Percentiles rank a stretch among this genome's conserved stretches.
Conservation (phyloP, 2,329 filamentous ascomycete genomes). For the Diplodia scrobiculata region DNA sequence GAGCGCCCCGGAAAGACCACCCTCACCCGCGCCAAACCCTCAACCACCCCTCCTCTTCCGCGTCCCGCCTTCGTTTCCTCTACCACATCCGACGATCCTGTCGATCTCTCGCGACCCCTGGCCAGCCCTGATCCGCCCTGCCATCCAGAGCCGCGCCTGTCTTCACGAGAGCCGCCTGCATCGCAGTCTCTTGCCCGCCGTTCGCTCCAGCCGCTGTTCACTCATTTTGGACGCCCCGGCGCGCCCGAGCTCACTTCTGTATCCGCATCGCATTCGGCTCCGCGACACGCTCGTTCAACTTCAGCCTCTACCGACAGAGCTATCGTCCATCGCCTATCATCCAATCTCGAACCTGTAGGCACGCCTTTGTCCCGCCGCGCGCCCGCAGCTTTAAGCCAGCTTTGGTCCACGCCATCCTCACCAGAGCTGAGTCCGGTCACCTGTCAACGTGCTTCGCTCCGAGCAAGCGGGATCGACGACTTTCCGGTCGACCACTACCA, state of each 20-base stretch:
- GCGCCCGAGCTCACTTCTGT: neutral
- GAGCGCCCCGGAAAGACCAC: neutral
- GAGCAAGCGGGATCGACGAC: neutral
- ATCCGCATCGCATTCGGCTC: neutral
- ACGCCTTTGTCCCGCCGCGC: neutral
- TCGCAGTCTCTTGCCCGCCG: neutral
- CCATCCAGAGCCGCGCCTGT: neutral
- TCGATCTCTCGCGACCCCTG: slow-evolving; percentile 3
- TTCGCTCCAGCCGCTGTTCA: neutral
- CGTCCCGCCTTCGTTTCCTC: neutral
- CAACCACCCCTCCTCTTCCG: neutral
- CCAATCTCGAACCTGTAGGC: neutral
- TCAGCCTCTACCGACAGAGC: neutral
- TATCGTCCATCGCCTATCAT: neutral
- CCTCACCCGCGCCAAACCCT: neutral
- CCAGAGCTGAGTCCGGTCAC: slow-evolving; percentile 3
- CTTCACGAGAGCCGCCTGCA: neutral
- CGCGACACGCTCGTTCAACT: slow-evolving; percentile 6
- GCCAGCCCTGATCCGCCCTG: neutral
- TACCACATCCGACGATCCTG: slow-evolving; percentile 11
- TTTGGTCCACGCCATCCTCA: slow-evolving; percentile 3
- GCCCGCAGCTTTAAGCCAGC: neutral
- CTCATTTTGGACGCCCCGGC: neutral
- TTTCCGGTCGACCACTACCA: neutral
- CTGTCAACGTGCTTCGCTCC: neutral